phyloP scores from a whole-genome alignment of 2,329 filamentous ascomycete genomes.

The Lasiodiplodia citricola region DNA sequence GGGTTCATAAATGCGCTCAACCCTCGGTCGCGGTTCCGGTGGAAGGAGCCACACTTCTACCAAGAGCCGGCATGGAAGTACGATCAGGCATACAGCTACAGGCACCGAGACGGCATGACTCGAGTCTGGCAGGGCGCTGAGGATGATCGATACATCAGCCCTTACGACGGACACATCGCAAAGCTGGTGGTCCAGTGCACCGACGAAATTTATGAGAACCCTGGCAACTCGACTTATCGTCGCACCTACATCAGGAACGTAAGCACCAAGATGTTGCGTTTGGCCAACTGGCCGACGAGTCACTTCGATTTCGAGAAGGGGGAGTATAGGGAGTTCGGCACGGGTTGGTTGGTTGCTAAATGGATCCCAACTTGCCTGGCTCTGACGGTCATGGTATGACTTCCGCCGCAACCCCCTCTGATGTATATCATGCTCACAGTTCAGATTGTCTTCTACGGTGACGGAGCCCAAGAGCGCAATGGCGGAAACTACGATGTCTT shows the following conservation, averaged over 20 bases:
- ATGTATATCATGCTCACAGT: not conserved
- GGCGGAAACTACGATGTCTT: slow-evolving; percentile 37
- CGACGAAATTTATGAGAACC: slow-evolving; percentile 40
- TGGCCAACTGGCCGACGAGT: slow-evolving; percentile 41
- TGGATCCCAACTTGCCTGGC: slow-evolving; percentile 37
- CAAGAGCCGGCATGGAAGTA: slow-evolving; percentile 18
- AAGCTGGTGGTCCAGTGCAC: slow-evolving; percentile 40
- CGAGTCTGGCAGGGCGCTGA: slow-evolving; percentile 15
- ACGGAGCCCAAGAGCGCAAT: slow-evolving; percentile 31
- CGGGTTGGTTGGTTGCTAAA: slow-evolving; percentile 35
- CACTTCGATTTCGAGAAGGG: slow-evolving; percentile 36
- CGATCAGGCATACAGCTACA: not conserved
- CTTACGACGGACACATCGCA: slow-evolving; percentile 37
- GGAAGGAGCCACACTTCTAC: slow-evolving; percentile 22
- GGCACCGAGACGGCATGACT: slow-evolving; percentile 10
- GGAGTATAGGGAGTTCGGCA: slow-evolving; percentile 9
- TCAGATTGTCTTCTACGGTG: slow-evolving; percentile 11
- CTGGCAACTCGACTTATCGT: slow-evolving; percentile 35
- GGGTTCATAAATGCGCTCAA: slow-evolving; percentile 33
- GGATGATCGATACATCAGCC: slow-evolving; percentile 40
- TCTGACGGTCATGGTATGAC: slow-evolving; percentile 35
- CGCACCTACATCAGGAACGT: slow-evolving; percentile 40
- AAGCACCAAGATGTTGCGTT: slow-evolving; percentile 35
- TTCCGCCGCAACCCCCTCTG: not conserved
- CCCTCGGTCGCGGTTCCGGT: slow-evolving; percentile 5